Conservation (phyloP, 2,329 filamentous ascomycete genomes). For the Pseudocercospora fijiensis region DNA sequence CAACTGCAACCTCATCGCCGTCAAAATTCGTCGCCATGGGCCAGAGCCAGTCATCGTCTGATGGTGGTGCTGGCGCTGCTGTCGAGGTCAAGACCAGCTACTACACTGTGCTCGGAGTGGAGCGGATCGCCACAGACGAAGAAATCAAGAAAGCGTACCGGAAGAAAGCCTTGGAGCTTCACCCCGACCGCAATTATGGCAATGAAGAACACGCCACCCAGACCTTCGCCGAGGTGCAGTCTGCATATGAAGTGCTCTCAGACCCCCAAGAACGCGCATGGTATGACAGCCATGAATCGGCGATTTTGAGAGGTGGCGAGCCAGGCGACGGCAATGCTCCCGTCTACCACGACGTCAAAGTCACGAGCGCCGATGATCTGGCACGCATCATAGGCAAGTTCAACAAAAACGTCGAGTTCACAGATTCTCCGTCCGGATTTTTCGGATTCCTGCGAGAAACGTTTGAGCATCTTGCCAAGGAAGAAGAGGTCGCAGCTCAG, state of each 20-base stretch:
- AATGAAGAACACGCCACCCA: slow-evolving; percentile 79
- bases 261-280: slow-evolving; percentile 94
- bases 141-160: slow-evolving; percentile 97
- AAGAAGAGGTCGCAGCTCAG: slow-evolving; percentile 73
- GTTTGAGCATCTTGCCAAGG: slow-evolving; percentile 76
- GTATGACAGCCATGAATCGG: slow-evolving; percentile 93
- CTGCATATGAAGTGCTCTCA: slow-evolving; percentile 92
- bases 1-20: not conserved
- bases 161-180: slow-evolving; percentile 84
- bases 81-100: slow-evolving; percentile 67
- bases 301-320: slow-evolving; percentile 71
- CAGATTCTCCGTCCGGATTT: slow-evolving; percentile 78
- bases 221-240: slow-evolving; percentile 86
- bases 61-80: slow-evolving; percentile 30
- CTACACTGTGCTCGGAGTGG: slow-evolving; percentile 78
- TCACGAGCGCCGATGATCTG: slow-evolving; percentile 80
- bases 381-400: slow-evolving; percentile 76
- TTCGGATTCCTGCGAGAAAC: slow-evolving; percentile 74
- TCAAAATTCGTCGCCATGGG: slow-evolving; percentile 41
- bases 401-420: slow-evolving; percentile 73
- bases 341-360: slow-evolving; percentile 66
- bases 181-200: slow-evolving; percentile 90
- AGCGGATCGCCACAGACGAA: slow-evolving; percentile 71
- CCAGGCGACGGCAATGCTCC: slow-evolving; percentile 50
- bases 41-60: slow-evolving; percentile 46